phyloP scores from a whole-genome alignment of 1,284 basidiomycete species.

The Thecaphora thlaspeos region DNA sequence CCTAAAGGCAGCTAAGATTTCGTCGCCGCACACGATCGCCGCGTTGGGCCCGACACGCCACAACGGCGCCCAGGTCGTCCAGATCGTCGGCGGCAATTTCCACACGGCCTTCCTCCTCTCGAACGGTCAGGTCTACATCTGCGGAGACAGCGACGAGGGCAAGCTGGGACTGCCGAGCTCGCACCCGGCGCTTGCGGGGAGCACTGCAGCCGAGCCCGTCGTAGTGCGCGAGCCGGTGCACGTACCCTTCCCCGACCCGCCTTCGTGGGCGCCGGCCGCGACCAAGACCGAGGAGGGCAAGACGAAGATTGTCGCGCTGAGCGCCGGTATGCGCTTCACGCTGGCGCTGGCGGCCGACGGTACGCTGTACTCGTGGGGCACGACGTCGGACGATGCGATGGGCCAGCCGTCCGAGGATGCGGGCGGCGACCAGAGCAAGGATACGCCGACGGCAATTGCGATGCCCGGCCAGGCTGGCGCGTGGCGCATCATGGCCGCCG shows the following conservation, averaged over 20 bases:
- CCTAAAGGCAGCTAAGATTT: slow-evolving; percentile 63
- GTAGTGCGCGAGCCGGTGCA: slow-evolving; percentile 45
- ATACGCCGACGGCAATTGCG: slow-evolving; percentile 69
- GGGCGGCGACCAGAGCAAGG: slow-evolving; percentile 59
- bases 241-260: slow-evolving; percentile 58
- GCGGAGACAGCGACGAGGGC: slow-evolving; percentile 50
- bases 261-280: slow-evolving; percentile 47
- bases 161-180: slow-evolving; percentile 41
- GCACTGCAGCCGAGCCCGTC: slow-evolving; percentile 19
- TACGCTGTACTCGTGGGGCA: slow-evolving; percentile 81
- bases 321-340: slow-evolving; percentile 77
- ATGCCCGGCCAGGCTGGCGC: slow-evolving; percentile 60
- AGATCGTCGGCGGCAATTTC: slow-evolving; percentile 76
- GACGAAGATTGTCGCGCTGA: slow-evolving; percentile 73
- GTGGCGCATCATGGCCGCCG: slow-evolving; percentile 59
- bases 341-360: slow-evolving; percentile 76
- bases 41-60: slow-evolving; percentile 70
- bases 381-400: slow-evolving; percentile 66
- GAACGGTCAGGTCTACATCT: slow-evolving; percentile 71
- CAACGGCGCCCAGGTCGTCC: slow-evolving; percentile 58
- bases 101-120: slow-evolving; percentile 83
- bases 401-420: slow-evolving; percentile 56
- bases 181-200: slow-evolving; percentile 26
- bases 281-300: slow-evolving; percentile 53
- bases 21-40: slow-evolving; percentile 69